Conservation (phyloP, 345 rosid species). For the Syzygium oleosum region DNA sequence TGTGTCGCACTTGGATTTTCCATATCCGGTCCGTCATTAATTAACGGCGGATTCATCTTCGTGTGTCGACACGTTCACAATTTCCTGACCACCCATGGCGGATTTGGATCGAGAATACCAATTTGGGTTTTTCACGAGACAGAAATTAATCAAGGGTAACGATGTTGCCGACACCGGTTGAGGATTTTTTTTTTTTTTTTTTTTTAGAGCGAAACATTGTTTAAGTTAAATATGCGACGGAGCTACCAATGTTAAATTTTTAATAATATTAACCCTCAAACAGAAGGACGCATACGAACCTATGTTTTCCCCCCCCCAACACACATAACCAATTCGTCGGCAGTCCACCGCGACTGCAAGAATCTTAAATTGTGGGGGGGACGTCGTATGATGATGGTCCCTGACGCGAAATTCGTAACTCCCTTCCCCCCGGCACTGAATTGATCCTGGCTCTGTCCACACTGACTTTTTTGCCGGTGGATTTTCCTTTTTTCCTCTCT, state of each 20-base stretch:
- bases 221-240: not conserved
- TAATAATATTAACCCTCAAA: not conserved
- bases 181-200: too few relatives aligned
- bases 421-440: not conserved
- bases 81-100: rapidly evolving
- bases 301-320: not conserved
- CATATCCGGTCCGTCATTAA: not conserved
- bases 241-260: not conserved
- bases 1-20: not conserved
- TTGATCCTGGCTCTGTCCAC: not conserved
- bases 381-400: not conserved
- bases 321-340: not conserved
- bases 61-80: not conserved
- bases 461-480: not conserved
- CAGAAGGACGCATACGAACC: not conserved
- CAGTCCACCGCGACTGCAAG: not conserved
- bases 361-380: not conserved
- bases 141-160: not conserved
- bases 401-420: not conserved
- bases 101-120: rapidly evolving
- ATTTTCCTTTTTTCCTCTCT: not conserved
- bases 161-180: too few relatives aligned
- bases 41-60: too few relatives aligned
- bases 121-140: not conserved
- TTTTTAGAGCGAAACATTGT: too few relatives aligned